Evolutionary conservation across 1,139 yeast genomes (phyloP), one percentile per base, ranked within the genome.

Genomic region (Pichia cactophila): DNA sequence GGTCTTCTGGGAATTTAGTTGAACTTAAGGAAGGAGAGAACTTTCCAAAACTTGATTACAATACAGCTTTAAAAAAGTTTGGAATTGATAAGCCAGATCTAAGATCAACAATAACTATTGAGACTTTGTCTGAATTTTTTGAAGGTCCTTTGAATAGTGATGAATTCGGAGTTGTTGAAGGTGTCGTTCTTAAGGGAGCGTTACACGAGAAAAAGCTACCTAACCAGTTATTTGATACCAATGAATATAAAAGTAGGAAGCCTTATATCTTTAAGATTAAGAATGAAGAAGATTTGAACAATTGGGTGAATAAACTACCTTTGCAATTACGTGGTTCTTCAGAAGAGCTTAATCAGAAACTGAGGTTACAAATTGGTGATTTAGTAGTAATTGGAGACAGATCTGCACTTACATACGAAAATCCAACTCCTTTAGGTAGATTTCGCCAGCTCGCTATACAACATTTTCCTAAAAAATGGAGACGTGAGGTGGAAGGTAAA

Each of bases 1-100:
- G 61, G n/a, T 55, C 57, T n/a, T 55, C 61, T 3, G 54, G 46
- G 3, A 54, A 56, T 10, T 52, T 66, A 9, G 57, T 59, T 1
- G 65, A 63, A 51, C 55, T 49, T 49, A 55, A 46, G 39, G 60
- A 50, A 46, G 57, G 56, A 36, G 56, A 60, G 4, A 41, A 57
- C 1, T 72, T 84, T 49, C 65, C 72, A 1, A 74, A 73, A 50
- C 60, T 89, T 53, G 69, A 78, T 1, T 92, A 92, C 60, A 58
- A 64, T 1, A 85, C 86, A 10, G 96, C 90, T 0, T 74, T 94
- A 65, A 63, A 77, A 2, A 70, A 69, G 26, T 92, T 80, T 61
- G 99, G 99, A 26, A 86, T 90, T 48, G 99, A 92, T 63, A 92
- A 92, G 65, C 99, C 99, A 0, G 97, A 92, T 64, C 67, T 92